Base-by-base conservation (phyloP, 176 grass and related monocot species). In the Zoysia japonica region DNA sequence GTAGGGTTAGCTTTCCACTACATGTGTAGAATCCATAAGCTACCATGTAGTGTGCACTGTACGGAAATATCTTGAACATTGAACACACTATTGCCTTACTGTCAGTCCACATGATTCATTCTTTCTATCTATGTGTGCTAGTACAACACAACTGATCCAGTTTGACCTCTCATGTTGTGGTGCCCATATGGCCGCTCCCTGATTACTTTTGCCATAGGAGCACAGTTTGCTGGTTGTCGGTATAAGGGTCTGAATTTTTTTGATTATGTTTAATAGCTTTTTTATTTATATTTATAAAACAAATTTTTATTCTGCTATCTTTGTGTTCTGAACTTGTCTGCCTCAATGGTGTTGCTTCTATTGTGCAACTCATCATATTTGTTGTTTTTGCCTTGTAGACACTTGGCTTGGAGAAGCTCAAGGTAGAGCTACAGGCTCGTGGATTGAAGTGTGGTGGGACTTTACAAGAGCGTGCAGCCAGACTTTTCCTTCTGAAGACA, bases 401-500 rank as follows among this genome's bases (percentile, higher is more conserved):
- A 37, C 76, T 93, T 70, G 92, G 92, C 49, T 72, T 96, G 90
- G 96, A 95, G 68, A 89, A 68, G 85, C 91, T 99, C n/a, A 99
- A 99, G 77, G 20, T 84, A 51, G 88, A 95, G 83, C 84, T 99
- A 20, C 92, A 93, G 78, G 77, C 68, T 59, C 79, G 44, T 0
- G 84, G 92, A 79, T 43, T 99, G 54, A 99, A 99, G 85, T 96
- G 96, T 0, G 92, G 96, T 15, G 96, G 92, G 72, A 99, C 96
- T 20, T 81, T 99, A 70, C 75, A 91, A 72, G 92, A 99, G 84
- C 92, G 96, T n/a, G 90, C 96, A 6, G 75, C 76, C 1, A 85
- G 96, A 72, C 92, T 99, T 76, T 96, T 93, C 82, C 92, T 99
- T 67, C 90, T 99, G 52, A 99, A 99, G 78, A 95, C 88, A 63